Conservation (phyloP, 2,329 filamentous ascomycete genomes). For the Fusarium tjaetaba region DNA sequence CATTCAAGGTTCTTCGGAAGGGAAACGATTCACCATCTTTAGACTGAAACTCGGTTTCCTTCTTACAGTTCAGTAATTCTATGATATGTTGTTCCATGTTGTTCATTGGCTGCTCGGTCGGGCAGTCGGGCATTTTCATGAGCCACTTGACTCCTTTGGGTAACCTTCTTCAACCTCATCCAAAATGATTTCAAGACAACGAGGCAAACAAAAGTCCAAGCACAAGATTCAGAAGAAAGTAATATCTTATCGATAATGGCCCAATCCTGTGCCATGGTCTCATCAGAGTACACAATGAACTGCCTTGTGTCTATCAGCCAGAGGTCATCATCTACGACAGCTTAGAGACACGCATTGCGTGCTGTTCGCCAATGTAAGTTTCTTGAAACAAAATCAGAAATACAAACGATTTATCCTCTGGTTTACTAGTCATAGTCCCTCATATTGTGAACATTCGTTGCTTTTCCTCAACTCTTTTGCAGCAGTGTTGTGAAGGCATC, state of each 20-base stretch:
- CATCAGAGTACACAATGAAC: not conserved
- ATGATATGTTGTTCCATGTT: not conserved
- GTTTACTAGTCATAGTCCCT: too few species aligned
- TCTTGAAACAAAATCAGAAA: not conserved
- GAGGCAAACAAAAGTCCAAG: not conserved
- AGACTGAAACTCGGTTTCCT: not conserved
- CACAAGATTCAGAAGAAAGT: not conserved
- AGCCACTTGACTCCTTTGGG: not conserved
- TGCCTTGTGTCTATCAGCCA: not conserved
- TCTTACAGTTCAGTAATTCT: not conserved
- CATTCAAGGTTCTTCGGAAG: not conserved
- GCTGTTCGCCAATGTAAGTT: not conserved
- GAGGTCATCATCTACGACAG: not conserved
- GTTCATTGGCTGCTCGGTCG: not conserved
- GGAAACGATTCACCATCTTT: not conserved
- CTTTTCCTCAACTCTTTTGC: too few species aligned
- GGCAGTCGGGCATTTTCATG: conserved; percentile 9
- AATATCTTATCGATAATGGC: not conserved
- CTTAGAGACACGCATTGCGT: not conserved
- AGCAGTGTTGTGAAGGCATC: not conserved
- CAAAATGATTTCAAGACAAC: not conserved
- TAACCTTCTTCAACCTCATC: not conserved
- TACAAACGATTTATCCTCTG: too few species aligned
- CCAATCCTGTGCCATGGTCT: not conserved
- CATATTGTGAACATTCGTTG: not conserved